A percentile compares a stretch with the other conserved stretches of the same genome.
Conservation (phyloP, 768 basidiomycete species). For the Suillus decipiens region DNA sequence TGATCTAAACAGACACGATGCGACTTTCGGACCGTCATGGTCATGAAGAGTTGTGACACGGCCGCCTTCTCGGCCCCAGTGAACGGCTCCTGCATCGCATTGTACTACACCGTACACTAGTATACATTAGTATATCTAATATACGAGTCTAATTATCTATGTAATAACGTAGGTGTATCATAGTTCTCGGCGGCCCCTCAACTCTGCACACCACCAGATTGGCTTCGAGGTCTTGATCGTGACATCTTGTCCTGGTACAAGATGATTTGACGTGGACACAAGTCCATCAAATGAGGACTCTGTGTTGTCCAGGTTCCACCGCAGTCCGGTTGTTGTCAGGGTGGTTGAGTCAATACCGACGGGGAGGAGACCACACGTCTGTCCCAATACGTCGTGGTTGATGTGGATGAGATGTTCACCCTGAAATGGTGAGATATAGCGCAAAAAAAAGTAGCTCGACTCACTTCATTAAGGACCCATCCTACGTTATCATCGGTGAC, state of each 20-base stretch:
- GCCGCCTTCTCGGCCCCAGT: neutral
- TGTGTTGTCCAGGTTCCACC: conserved; percentile 79
- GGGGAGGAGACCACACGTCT: conserved; percentile 94
- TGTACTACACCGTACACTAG: neutral
- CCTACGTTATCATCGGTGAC: conserved; percentile 90
- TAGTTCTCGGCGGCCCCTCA: conserved; percentile 33
- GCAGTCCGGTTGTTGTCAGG: conserved; percentile 80
- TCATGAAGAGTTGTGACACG: neutral
- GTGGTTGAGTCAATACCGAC: conserved; percentile 77
- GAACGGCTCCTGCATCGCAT: neutral
- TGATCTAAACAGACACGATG: neutral
- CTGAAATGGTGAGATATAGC: conserved; percentile 38
- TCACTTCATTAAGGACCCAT: conserved; percentile 83
- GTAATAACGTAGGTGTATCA: neutral
- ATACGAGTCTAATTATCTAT: neutral
- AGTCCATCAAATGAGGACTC: conserved; percentile 82
- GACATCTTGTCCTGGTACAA: conserved; percentile 68
- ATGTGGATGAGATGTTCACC: conserved; percentile 82
- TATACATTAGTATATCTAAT: neutral
- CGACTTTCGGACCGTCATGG: too few species aligned
- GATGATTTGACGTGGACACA: conserved; percentile 93
- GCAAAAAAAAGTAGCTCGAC: conserved; percentile 17
- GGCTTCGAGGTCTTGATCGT: conserved; percentile 77
- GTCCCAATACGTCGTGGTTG: conserved; percentile 73
- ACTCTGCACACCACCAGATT: conserved; percentile 89